Percentiles rank a stretch among this genome's conserved stretches.
Evolutionary conservation across 2,329 filamentous ascomycete genomes (phyloP).

Genomic region (Leptographium galeiforme): DNA sequence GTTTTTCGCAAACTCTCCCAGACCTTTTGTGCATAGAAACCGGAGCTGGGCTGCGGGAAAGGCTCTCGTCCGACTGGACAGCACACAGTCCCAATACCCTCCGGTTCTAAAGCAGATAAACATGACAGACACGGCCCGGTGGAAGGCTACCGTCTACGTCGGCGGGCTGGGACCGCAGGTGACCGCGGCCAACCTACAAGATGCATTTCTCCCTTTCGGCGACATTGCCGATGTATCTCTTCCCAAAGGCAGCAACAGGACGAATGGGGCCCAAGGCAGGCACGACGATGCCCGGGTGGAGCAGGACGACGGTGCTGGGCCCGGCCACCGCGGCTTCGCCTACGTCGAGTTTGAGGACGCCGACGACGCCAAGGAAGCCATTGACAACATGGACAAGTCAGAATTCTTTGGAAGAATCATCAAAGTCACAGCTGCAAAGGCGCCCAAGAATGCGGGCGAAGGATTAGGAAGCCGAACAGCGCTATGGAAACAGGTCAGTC

Average conservation of each 20-base stretch:
- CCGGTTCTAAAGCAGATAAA: conserved; percentile 8
- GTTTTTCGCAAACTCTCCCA: background rate
- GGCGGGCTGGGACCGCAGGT: conserved; percentile 75
- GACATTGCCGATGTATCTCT: conserved; percentile 86
- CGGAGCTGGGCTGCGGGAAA: background rate
- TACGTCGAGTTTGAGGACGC: conserved; percentile 89
- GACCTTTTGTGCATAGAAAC: too few relatives aligned
- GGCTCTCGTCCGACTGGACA: background rate
- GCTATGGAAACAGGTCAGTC: conserved; percentile 84
- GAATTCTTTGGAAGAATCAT: conserved; percentile 88
- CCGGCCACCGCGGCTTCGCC: conserved; percentile 71
- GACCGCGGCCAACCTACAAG: conserved; percentile 61
- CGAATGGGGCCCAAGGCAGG: conserved; percentile 29
- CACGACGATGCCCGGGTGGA: background rate
- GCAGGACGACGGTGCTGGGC: background rate
- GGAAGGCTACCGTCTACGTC: conserved; percentile 87
- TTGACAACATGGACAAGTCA: conserved; percentile 98
- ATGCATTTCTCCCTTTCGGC: conserved; percentile 93
- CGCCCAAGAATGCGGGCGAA: conserved; percentile 77
- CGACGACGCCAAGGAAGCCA: conserved; percentile 81
- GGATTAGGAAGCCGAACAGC: conserved; percentile 87
- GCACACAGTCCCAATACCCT: background rate
- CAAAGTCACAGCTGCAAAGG: conserved; percentile 83
- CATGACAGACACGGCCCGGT: conserved; percentile 72
- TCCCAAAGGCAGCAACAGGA: conserved; percentile 73